These are phyloP conservation scores for Dimargaris verticillata DNA, from an alignment of 192 early-diverging fungal species.

Conservation along the genomic window DNA sequence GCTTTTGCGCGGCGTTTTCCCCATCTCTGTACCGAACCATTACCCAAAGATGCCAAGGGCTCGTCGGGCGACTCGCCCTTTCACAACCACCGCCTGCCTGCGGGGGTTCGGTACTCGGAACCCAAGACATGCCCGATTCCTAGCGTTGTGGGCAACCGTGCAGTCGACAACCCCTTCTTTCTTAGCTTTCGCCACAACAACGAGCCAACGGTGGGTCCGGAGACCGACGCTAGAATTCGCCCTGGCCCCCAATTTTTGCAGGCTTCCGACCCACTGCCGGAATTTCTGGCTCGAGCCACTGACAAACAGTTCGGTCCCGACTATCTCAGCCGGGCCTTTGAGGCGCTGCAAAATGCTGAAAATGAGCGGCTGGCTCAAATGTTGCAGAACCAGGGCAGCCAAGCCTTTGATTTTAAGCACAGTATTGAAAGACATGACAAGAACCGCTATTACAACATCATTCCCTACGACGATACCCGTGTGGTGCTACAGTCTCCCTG, in stretches of 20 bases:
- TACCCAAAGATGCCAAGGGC: too few species aligned
- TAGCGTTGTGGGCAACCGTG: too few species aligned
- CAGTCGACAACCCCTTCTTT: not conserved
- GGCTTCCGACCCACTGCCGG: not conserved
- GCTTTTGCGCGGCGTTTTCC: not conserved
- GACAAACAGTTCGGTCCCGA: not conserved
- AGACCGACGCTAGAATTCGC: too few species aligned
- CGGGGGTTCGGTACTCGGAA: not conserved
- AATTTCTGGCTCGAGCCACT: not conserved
- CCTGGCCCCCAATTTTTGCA: too few species aligned
- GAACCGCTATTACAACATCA: slow-evolving; percentile 77
- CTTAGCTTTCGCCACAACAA: slow-evolving; percentile 5
- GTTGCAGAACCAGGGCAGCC: not conserved
- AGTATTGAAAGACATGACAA: slow-evolving; percentile 16
- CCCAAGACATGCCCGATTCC: too few species aligned
- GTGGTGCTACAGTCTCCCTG: slow-evolving; percentile 16
- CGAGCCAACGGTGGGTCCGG: not conserved
- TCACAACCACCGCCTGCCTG: not conserved
- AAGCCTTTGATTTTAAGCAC: not conserved
- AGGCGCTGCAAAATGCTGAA: not conserved
- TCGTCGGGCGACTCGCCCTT: not conserved
- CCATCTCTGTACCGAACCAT: too few species aligned
- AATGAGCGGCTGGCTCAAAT: not conserved
- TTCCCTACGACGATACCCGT: slow-evolving; percentile 56
- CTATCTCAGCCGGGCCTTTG: not conserved